phyloP scores from a whole-genome alignment of 768 basidiomycete genomes.

The Cyclocybe aegerita region DNA sequence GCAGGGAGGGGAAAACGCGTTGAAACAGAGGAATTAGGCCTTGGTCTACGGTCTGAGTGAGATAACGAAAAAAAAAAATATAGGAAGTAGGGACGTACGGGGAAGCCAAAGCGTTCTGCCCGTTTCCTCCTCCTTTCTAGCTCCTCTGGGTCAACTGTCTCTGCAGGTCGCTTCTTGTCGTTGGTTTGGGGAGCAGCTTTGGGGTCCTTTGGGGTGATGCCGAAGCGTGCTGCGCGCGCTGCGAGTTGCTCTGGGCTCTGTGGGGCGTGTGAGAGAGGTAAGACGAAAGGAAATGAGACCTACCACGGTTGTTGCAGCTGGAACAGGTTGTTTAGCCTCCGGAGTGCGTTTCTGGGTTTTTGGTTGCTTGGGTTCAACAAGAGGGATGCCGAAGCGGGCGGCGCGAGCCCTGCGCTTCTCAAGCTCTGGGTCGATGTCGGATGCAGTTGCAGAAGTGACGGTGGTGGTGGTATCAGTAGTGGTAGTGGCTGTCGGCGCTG shows the following conservation, averaged over 20 bases:
- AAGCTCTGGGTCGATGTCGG: constrained; percentile 43
- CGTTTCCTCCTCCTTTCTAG: constrained; percentile 56
- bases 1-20: constrained; percentile 3
- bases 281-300: constrained; percentile 8
- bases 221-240: constrained; percentile 59
- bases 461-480: background rate
- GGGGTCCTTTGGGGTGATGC: constrained; percentile 17
- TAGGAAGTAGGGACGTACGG: constrained; percentile 13
- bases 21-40: constrained; percentile 10
- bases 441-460: background rate
- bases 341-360: constrained; percentile 13
- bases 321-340: constrained; percentile 6
- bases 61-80: background rate
- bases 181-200: constrained; percentile 8
- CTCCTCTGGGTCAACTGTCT: constrained; percentile 57
- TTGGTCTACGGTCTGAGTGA: constrained; percentile 12
- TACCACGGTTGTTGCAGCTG: constrained; percentile 20
- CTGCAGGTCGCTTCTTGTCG: constrained; percentile 34
- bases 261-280: background rate
- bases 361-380: constrained; percentile 41
- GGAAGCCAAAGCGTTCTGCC: constrained; percentile 60
- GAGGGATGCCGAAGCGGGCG: constrained; percentile 68
- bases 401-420: constrained; percentile 63
- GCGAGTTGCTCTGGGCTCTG: constrained; percentile 52
- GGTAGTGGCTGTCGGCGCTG: constrained; percentile 1